Evolutionary conservation across 1,284 basidiomycete genomes (phyloP), one percentile per base, ranked within the genome.

Genomic region (Cryptococcus hybrid): DNA sequence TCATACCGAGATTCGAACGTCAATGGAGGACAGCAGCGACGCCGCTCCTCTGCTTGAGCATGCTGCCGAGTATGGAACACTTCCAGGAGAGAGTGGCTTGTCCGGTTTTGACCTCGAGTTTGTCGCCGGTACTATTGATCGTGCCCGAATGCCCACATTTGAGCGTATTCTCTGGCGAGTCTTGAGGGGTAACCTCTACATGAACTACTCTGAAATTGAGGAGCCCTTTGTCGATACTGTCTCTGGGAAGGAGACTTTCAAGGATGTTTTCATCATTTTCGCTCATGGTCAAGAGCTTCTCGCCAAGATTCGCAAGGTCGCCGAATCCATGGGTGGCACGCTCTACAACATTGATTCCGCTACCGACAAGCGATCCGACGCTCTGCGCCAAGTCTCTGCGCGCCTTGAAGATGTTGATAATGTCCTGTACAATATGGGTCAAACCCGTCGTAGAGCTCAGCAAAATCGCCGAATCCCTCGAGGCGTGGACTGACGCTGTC

Each of bases 231-330:
- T 93, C 58, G 90, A 98, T 71, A 87, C 92, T 12, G 83, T 82
- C 46, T 89, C 88, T 2, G 88, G 88, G 45, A 82, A 81, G 42
- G 89, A 93, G 78, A 89, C 88, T 7, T 86, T 88, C 80, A 99
- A 99, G 84, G 94, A 98, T 67, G 96, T 99, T 46, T 99, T 99
- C 81, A 96, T 99, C 81, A 98, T 99, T 77, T 99, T 99, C 72
- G 96, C 95, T 0, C 96, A 99, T 70, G 96, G 96, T 39, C 86
- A 92, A 51, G 88, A 89, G 45, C 83, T 99, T 18, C 86, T 99
- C 36, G 85, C 90, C 67, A 99, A 99, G 84, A 98, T 99, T 73
- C 91, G 95, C 74, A 98, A 95, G 78, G 92, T 99, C 61, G 89
- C 93, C 47, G 96, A 98, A 80, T 94, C 91, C 37, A 97, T 99